phyloP scores from a whole-genome alignment of 179 eudicot genomes.

The Beta macrorhiza region DNA sequence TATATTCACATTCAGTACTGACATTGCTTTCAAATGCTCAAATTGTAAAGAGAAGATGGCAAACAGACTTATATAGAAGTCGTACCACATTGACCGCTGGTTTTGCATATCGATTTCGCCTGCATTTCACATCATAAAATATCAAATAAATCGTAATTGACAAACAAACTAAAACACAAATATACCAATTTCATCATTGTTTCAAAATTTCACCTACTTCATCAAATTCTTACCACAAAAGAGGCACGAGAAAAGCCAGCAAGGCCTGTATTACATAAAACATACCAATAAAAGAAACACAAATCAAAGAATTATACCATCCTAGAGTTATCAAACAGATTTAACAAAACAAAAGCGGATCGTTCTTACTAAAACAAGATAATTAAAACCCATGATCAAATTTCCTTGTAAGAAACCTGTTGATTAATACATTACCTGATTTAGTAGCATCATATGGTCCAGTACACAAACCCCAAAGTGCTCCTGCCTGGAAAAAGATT shows the following conservation, averaged over 20 bases:
- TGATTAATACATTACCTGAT: slow-evolving; percentile 42
- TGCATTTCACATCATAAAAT: slow-evolving; percentile 36
- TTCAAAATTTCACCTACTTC: not conserved
- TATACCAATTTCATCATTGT: not conserved
- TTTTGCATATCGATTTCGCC: slow-evolving; percentile 58
- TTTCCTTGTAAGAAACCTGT: too few relatives aligned
- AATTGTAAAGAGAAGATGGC: not conserved
- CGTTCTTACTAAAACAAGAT: not conserved
- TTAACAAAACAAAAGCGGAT: not conserved
- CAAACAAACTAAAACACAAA: not conserved
- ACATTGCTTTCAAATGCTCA: not conserved
- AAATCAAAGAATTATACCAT: not conserved
- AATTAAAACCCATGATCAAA: not conserved
- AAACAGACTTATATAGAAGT: slow-evolving; percentile 3
- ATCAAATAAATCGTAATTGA: not conserved
- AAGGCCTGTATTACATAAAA: slow-evolving; percentile 42
- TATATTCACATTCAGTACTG: not conserved
- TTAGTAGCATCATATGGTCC: slow-evolving; percentile 66
- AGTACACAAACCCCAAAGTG: slow-evolving; percentile 69
- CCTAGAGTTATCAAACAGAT: not conserved
- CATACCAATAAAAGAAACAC: slow-evolving; percentile 6
- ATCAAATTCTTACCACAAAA: slow-evolving; percentile 52
- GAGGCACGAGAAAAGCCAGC: slow-evolving; percentile 58
- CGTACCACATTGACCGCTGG: slow-evolving; percentile 58
- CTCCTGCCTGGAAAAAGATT: slow-evolving; percentile 55